Base-by-base conservation (phyloP, 2,329 filamentous ascomycete species). In the Fusarium transvaalense region DNA sequence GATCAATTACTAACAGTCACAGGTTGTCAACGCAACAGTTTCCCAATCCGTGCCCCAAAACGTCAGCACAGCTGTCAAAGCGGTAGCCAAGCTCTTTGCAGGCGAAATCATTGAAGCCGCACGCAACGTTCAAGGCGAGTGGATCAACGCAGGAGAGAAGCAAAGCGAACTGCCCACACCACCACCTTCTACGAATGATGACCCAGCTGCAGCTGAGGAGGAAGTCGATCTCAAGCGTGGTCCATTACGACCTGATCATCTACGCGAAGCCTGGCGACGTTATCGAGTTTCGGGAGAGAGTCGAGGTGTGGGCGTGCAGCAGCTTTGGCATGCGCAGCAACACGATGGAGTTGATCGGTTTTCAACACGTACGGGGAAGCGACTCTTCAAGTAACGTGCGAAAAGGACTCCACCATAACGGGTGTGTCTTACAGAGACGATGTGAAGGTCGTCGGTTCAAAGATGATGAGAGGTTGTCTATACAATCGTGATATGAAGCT, bases 21-120 rank as follows among this genome's bases (percentile, higher is more conserved):
- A 90, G 85, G 87, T 94, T 64, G 90, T 93, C 76, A 95, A 94
- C 74, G 91, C 92, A 61, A 93, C 92, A 3, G 89, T 94, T 10
- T 93, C 91, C 0, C 92, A 94, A 76, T 93, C 91, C 3, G 92
- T 93, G 0, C 91, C 91, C 0, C 84, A 87, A 21, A 91, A 88
- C 71, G 90, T 94, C 50, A 89, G 92, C 64, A 88, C 91, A 23
- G 90, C 91, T n/a, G 90, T 94, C 74, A 90, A 89, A 48, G 88
- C 90, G 0, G 91, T 92, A 21, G 89, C 90, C 47, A 95, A 95
- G 78, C 84, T 92, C 64, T 94, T 92, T 76, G 86, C 92, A 6
- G 92, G 91, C 53, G 90, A 93, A 66, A 84, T 95, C 47, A 90
- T 94, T 66, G 91, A 93, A 76, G 82, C 85, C 48, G 91, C 92